Base-by-base conservation (phyloP, 108 stramenopile genomes). In the Thalassiosira profunda region DNA sequence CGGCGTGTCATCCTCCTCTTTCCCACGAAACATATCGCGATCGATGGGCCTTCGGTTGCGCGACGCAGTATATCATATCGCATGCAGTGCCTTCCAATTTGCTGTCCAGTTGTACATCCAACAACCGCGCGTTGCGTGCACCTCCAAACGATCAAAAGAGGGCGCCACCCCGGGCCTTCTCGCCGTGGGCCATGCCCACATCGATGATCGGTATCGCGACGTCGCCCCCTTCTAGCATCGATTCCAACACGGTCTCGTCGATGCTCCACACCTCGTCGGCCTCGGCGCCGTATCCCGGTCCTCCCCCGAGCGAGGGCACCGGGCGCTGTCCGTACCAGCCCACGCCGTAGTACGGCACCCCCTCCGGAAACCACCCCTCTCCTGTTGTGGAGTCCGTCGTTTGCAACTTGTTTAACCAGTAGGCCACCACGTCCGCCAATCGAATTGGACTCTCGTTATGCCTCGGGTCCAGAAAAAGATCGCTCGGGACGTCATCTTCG, bases 121-220 rank as follows among this genome's bases (percentile, higher is more conserved):
- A n/a, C n/a, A n/a, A n/a, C n/a, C n/a, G n/a, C n/a, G n/a, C n/a
- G n/a, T n/a, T n/a, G n/a, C n/a, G n/a, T n/a, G n/a, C n/a, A n/a
- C n/a, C n/a, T n/a, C n/a, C n/a, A n/a, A n/a, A n/a, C n/a, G n/a
- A 2, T 65, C 42, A 75, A 44, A 73, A 67, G 40, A 81, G 74
- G 4, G 88, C 79, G 2, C 88, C 88, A 24, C 80, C 85, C 12
- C 88, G 56, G 10, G 88, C 88, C 69, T 89, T 90, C 77, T 87
- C 89, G 24, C 86, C 89, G 67, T 85, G 89, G 47, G 89, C 84
- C 68, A 87, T 87, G 21, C 86, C 89, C 9, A 84, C 47, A 58
- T 90, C 84, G 67, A 90, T 62, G 10, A 80, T 35, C 9, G 88
- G 88, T 25, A 89, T 20, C 12, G 79, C 52, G 0, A 89, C 83